Base-by-base conservation (phyloP, 305 asterid genomes). In the Fraxinus dipetala region DNA sequence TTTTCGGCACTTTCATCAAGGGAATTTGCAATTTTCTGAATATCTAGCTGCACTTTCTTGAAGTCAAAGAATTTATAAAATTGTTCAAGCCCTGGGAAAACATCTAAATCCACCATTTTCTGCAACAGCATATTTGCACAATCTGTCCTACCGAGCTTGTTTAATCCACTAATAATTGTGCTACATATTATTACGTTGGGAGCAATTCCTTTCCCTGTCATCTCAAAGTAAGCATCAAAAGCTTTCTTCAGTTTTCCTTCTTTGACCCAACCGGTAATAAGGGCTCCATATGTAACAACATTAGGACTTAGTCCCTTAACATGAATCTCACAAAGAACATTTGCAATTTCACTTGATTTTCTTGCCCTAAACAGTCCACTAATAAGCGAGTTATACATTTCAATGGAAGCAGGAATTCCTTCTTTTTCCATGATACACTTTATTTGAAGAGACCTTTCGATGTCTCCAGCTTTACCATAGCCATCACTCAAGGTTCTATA, bases 311-410 rank as follows among this genome's bases (percentile, higher is more conserved):
- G 81, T 80, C 91, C 94, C 81, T 83, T 89, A 11, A 78, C 81
- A 67, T 84, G 85, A 86, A 93, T 82, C 88, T 94, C 99, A 8
- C 82, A 76, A 63, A 93, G 88, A 84, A 92, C 70, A 54, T 84
- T 87, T 18, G 90, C 36, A 14, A 94, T 83, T 84, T 87, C 78
- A 78, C 83, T 82, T 3, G 89, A 85, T 84, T 87, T 91, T 36
- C 85, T 87, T 32, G 90, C 93, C 88, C 83, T 91, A 75, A 94
- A 93, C 69, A 90, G 87, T 82, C 97, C 99, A 78, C 77, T 87
- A 82, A 94, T 87, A 73, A 96, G 91, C 6, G 94, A 94, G 85
- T 96, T 96, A 85, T 90, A 94, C 93, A 89, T 81, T 84, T 94
- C 96, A 82, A 92, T 84, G 61, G 96, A 88, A 86, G 90, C 89